phyloP scores from a whole-genome alignment of 2,329 filamentous ascomycete genomes.

The Plectosphaerella plurivora region DNA sequence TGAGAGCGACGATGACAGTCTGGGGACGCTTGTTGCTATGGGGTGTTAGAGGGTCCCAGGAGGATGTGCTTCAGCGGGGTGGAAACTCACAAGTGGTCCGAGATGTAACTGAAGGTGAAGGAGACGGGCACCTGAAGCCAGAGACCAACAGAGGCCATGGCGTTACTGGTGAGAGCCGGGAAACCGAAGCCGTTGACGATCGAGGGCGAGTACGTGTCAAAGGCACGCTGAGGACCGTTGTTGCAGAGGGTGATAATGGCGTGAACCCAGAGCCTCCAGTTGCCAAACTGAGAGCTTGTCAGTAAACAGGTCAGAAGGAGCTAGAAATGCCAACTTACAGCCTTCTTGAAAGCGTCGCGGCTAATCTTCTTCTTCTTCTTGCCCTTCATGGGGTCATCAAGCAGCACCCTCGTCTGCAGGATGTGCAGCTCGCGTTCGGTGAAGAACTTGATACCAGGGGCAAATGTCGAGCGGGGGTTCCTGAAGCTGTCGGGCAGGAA shows the following conservation, averaged over 20 bases:
- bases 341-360: slow-evolving; percentile 36
- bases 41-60: not conserved
- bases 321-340: slow-evolving; percentile 18
- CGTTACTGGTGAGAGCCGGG: slow-evolving; percentile 41
- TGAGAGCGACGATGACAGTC: slow-evolving; percentile 45
- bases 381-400: slow-evolving; percentile 40
- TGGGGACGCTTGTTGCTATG: slow-evolving; percentile 41
- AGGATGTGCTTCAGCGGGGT: not conserved
- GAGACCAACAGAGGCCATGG: slow-evolving; percentile 49
- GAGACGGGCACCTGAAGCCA: slow-evolving; percentile 48
- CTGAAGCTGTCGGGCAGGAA: slow-evolving; percentile 39
- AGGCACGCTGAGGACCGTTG: slow-evolving; percentile 40
- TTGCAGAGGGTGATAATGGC: slow-evolving; percentile 45
- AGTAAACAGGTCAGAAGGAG: not conserved
- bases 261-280: slow-evolving; percentile 50
- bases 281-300: slow-evolving; percentile 28
- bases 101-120: slow-evolving; percentile 46
- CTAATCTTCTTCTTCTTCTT: slow-evolving; percentile 45
- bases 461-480: slow-evolving; percentile 35
- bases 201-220: slow-evolving; percentile 49
- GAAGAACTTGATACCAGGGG: slow-evolving; percentile 29
- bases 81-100: slow-evolving; percentile 43
- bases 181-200: slow-evolving; percentile 52
- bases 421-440: slow-evolving; percentile 35
- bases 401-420: slow-evolving; percentile 31